Percentiles rank a stretch among this genome's conserved stretches.
These are phyloP conservation scores for Zizania palustris DNA, from an alignment of 202 grass and related monocot species.

Conservation along the genomic window DNA sequence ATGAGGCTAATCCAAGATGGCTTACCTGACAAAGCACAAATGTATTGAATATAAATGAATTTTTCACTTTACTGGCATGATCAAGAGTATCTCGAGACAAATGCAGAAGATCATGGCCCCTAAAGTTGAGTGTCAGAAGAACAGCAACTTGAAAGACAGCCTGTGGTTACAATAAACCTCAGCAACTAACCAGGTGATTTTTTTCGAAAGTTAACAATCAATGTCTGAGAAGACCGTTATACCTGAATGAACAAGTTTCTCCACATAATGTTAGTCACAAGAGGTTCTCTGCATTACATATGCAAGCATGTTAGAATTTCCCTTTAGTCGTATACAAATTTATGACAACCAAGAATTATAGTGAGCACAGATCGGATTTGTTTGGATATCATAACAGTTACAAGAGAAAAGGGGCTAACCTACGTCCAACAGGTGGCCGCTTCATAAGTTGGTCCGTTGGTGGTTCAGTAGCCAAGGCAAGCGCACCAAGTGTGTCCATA, in stretches of 20 bases:
- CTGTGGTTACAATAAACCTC: conserved; percentile 53
- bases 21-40: conserved; percentile 95
- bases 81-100: conserved; percentile 54
- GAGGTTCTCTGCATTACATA: conserved; percentile 66
- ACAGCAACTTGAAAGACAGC: conserved; percentile 87
- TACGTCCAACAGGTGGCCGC: conserved; percentile 67
- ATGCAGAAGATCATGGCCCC: conserved; percentile 69
- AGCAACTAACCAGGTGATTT: conserved; percentile 7
- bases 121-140: conserved; percentile 86
- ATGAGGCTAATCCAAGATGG: conserved; percentile 8
- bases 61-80: conserved; percentile 83
- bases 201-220: conserved; percentile 18
- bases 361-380: conserved; percentile 22
- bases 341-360: conserved; percentile 15
- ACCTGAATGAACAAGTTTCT: conserved; percentile 97
- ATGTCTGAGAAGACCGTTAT: conserved; percentile 35
- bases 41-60: conserved; percentile 97
- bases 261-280: conserved; percentile 99
- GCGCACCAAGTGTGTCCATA: conserved; percentile 97
- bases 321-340: conserved; percentile 24
- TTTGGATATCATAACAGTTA: conserved; percentile 31
- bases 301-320: conserved; percentile 25
- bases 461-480: conserved; percentile 96
- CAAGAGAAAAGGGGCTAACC: conserved; percentile 50
- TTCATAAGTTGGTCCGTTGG: conserved; percentile 90